phyloP scores from a whole-genome alignment of 352 stramenopile genomes.

The Phytophthora idaei region DNA sequence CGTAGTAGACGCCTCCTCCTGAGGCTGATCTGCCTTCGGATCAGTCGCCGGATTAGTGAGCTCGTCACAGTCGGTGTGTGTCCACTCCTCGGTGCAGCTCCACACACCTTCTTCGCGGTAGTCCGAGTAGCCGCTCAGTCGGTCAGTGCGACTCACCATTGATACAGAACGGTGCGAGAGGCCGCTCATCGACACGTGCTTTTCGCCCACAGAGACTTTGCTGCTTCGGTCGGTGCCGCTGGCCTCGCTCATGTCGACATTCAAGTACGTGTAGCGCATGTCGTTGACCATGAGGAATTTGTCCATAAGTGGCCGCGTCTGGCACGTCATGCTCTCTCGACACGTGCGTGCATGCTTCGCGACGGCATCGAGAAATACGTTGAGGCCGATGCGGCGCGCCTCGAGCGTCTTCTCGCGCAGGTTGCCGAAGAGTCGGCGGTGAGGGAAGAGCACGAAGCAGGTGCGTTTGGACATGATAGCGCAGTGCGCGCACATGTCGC shows the following conservation, averaged over 20 bases:
- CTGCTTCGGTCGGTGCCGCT: slow-evolving; percentile 43
- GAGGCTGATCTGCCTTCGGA: slow-evolving; percentile 41
- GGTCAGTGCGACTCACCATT: slow-evolving; percentile 40
- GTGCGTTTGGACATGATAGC: slow-evolving; percentile 81
- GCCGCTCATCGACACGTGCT: slow-evolving; percentile 27
- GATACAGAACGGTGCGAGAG: slow-evolving; percentile 29
- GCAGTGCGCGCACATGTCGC: slow-evolving; percentile 79
- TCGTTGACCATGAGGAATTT: slow-evolving; percentile 90
- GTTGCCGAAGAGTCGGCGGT: slow-evolving; percentile 78
- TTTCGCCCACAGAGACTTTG: slow-evolving; percentile 46
- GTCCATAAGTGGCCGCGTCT: slow-evolving; percentile 81
- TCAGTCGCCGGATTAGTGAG: slow-evolving; percentile 19
- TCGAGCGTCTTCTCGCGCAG: slow-evolving; percentile 77
- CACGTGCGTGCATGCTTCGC: slow-evolving; percentile 81
- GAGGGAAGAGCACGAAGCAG: slow-evolving; percentile 83
- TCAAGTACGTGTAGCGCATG: slow-evolving; percentile 89
- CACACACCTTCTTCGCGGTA: slow-evolving; percentile 39
- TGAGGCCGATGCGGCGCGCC: slow-evolving; percentile 71
- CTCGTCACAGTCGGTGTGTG: slow-evolving; percentile 19
- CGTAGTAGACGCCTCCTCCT: slow-evolving; percentile 11
- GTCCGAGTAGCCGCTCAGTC: slow-evolving; percentile 41
- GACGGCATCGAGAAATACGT: slow-evolving; percentile 78
- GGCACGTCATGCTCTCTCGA: slow-evolving; percentile 67
- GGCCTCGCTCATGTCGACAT: slow-evolving; percentile 80
- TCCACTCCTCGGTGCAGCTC: slow-evolving; percentile 40